Evolutionary conservation across 2,329 filamentous ascomycete species (phyloP).

Genomic region (Fusarium redolens): DNA sequence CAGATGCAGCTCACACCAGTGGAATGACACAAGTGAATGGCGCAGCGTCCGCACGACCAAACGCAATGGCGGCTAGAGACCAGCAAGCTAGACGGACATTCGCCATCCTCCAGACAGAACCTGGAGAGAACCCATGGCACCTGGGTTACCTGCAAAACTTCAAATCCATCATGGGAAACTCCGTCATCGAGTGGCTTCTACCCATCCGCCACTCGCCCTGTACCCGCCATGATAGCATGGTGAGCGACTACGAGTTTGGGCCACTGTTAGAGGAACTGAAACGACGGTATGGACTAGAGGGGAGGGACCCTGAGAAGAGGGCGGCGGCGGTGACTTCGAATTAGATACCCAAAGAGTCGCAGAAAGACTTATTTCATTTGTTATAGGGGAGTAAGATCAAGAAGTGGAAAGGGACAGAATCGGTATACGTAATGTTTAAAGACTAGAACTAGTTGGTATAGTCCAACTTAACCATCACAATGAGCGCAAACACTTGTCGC

Average conservation of each 20-base stretch:
- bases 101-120: conserved; percentile 78
- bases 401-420: conserved; percentile 4
- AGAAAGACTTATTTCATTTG: conserved; percentile 3
- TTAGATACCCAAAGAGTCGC: conserved; percentile 38
- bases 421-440: conserved; percentile 26
- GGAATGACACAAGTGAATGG: conserved; percentile 1
- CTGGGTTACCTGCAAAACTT: conserved; percentile 78
- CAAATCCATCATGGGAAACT: conserved; percentile 81
- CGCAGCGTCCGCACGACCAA: conserved; percentile 25
- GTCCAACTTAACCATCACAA: not conserved
- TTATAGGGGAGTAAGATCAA: not conserved
- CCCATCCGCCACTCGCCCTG: conserved; percentile 82
- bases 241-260: conserved; percentile 77
- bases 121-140: conserved; percentile 88
- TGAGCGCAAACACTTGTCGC: not conserved
- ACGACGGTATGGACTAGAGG: conserved; percentile 49
- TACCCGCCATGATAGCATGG: conserved; percentile 71
- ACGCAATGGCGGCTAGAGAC: conserved; percentile 51
- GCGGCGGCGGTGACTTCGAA: conserved; percentile 34
- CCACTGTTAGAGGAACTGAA: conserved; percentile 68
- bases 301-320: conserved; percentile 14
- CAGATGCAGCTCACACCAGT: conserved; percentile 11
- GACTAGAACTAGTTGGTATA: conserved; percentile 1
- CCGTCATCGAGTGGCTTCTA: conserved; percentile 80
- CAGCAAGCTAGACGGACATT: conserved; percentile 72